Conservation (phyloP, 129 eudicot genomes). For the Artemisia tridentata region DNA sequence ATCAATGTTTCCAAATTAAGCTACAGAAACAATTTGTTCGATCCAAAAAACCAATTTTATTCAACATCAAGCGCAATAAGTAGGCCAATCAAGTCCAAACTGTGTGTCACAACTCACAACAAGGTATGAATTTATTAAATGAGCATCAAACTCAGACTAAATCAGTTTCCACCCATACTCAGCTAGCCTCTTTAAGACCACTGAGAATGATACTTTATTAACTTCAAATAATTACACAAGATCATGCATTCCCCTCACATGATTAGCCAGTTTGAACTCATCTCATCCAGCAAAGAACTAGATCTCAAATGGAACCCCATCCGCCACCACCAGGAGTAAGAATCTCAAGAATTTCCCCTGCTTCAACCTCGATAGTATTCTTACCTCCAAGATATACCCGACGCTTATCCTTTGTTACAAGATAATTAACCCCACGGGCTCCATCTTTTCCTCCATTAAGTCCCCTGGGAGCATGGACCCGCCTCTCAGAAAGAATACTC, state of each 20-base stretch:
- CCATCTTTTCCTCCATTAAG: conserved; percentile 78
- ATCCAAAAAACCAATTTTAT: too few species aligned
- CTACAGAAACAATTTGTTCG: too few species aligned
- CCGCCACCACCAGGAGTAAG: conserved; percentile 99
- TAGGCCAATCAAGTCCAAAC: too few species aligned
- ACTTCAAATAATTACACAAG: neutral
- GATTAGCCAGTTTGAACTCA: conserved; percentile 1
- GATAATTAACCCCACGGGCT: conserved; percentile 79
- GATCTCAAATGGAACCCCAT: conserved; percentile 60
- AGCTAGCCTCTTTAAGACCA: too few species aligned
- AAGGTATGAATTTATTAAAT: too few species aligned
- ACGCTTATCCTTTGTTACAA: conserved; percentile 62
- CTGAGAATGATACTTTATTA: too few species aligned
- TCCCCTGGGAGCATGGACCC: conserved; percentile 94
- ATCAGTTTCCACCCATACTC: too few species aligned
- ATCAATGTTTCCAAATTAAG: too few species aligned
- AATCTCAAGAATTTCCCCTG: conserved; percentile 84
- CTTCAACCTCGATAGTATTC: conserved; percentile 71
- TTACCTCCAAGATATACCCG: conserved; percentile 83
- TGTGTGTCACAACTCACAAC: too few species aligned
- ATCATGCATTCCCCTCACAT: neutral
- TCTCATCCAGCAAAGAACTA: neutral
- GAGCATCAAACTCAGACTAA: too few species aligned
- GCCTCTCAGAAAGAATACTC: conserved; percentile 86
- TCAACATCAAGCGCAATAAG: too few species aligned